Evolutionary conservation across 2,329 filamentous ascomycete species (phyloP), one percentile per base, ranked within the genome.

Genomic region (Tolypocladium tundrense): DNA sequence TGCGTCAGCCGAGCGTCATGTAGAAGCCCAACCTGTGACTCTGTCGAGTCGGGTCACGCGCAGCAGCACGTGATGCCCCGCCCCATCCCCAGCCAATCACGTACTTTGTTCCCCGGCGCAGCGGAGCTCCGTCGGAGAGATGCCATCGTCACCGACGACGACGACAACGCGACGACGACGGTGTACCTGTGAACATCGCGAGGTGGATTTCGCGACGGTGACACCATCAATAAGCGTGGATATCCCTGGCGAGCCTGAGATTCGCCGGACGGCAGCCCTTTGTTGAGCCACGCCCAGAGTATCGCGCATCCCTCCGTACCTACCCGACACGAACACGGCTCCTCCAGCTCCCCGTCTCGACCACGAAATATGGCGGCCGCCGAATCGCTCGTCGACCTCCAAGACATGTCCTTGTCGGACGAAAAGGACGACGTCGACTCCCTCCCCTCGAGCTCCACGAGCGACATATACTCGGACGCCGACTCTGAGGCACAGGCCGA

Each of bases 401-500:
- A 77, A 61, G 78, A 81, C 62, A 66, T 69, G 58, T 71, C 74
- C 21, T 65, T 73, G 41, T 76, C 77, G 54, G 73, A 77, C 60
- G 79, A 84, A 58, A 75, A 79, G 59, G 80, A 84, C 63, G 83
- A 86, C 7, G 67, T 87, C 65, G 83, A 85, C 69, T 86, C 84
- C 57, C 78, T 88, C 27, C 84, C 85, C 27, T 88, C 86, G 57
- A 76, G 80, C 53, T 80, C 81, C 21, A 82, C 78, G 62, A 80
- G 80, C 55, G 84, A 87, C 41, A 66, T 76, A 55, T 78, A 78
- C 63, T 78, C 77, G 39, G 84, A 88, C 54, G 78, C 80, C 60
- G 79, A 88, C 60, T 91, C 88, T 43, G 93, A 97, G 70, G 94
- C 94, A 11, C 93, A 99, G 73, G 83, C 84, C 60, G 93, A 99